Evolutionary conservation across 345 rosid genomes (phyloP).

Genomic region (Stellera chamaejasme): DNA sequence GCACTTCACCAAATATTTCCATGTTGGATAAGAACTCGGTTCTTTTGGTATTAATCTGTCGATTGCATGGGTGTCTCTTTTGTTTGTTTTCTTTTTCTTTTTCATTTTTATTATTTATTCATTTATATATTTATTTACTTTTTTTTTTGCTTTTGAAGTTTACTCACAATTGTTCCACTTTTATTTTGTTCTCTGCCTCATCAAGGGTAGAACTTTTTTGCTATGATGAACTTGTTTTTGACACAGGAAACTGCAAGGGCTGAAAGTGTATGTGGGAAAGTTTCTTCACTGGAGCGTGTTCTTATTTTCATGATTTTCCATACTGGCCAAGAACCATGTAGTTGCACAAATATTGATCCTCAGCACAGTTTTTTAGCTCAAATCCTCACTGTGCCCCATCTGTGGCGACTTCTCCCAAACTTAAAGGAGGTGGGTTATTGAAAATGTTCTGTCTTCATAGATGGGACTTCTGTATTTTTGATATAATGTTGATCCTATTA

Average conservation of each 20-base stretch:
- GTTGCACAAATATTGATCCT: slow-evolving; percentile 60
- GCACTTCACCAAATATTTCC: too few relatives aligned
- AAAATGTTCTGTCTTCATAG: neutral
- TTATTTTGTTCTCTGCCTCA: too few relatives aligned
- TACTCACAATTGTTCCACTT: too few relatives aligned
- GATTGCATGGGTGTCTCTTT: too few relatives aligned
- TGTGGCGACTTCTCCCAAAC: slow-evolving; percentile 74
- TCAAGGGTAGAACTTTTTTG: too few relatives aligned
- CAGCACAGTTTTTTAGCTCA: slow-evolving; percentile 69
- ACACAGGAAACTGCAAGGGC: slow-evolving; percentile 49
- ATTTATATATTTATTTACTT: too few relatives aligned
- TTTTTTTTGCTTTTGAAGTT: too few relatives aligned
- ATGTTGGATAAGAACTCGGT: too few relatives aligned
- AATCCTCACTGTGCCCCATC: slow-evolving; percentile 80
- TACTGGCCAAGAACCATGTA: slow-evolving; percentile 53
- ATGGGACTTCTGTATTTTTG: neutral
- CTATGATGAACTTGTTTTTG: slow-evolving; percentile 1
- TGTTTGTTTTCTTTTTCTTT: too few relatives aligned
- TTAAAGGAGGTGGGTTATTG: slow-evolving; percentile 57
- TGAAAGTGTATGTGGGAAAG: slow-evolving; percentile 18
- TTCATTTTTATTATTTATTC: too few relatives aligned
- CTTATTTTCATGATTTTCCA: slow-evolving; percentile 54
- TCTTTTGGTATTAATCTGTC: too few relatives aligned
- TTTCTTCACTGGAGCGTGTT: slow-evolving; percentile 55
- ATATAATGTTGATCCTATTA: neutral